These are phyloP conservation scores for Paramecium sonneborni DNA, from an alignment of 73 alveolate genomes.

Conservation along the genomic window DNA sequence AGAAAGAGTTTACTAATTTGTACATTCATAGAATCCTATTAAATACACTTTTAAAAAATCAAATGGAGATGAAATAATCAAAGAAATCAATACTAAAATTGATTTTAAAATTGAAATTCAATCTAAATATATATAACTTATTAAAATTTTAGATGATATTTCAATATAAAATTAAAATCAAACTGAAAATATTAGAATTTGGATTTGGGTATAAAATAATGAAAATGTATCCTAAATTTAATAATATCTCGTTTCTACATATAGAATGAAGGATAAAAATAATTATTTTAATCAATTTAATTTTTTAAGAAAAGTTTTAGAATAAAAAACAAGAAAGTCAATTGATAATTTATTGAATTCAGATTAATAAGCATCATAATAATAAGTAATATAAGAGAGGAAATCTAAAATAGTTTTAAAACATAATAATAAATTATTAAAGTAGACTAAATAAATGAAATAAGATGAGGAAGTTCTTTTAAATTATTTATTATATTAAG, in stretches of 20 bases:
- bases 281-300: conserved; percentile 12
- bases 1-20: not conserved
- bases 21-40: not conserved
- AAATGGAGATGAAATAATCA: not conserved
- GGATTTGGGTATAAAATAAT: conserved; percentile 40
- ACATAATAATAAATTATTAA: not conserved
- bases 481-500: not conserved
- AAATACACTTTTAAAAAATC: not conserved
- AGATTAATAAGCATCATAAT: not conserved
- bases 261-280: conserved; percentile 11
- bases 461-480: not conserved
- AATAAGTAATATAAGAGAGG: not conserved
- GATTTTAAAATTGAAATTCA: not conserved
- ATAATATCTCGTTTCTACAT: not conserved
- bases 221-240: not conserved
- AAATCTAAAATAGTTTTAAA: not conserved
- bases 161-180: not conserved
- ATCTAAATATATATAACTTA: not conserved
- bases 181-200: not conserved
- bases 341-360: not conserved
- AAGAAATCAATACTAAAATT: conserved; percentile 20
- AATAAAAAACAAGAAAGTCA: not conserved
- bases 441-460: not conserved
- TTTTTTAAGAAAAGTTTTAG: conserved; percentile 14
- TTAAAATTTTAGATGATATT: not conserved